These are phyloP conservation scores for Amylocarpus encephaloides DNA, from an alignment of 2,329 filamentous ascomycete species.

Conservation along the genomic window DNA sequence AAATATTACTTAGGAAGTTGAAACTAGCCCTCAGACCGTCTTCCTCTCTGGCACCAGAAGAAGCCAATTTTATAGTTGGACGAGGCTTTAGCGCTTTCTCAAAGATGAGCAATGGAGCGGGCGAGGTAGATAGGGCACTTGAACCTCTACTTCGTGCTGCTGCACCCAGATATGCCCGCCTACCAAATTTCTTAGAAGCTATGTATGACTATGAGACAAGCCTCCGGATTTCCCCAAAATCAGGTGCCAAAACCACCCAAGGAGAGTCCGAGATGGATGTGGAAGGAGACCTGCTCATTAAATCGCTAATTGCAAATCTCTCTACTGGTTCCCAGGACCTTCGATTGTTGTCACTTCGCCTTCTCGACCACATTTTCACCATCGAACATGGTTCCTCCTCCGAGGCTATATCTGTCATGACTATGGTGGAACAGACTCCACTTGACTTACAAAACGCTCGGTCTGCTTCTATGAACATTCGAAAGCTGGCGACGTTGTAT, in stretches of 20 bases:
- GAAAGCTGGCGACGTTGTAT: constrained; percentile 54
- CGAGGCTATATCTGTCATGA: constrained; percentile 55
- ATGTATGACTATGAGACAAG: constrained; percentile 48
- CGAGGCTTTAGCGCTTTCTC: constrained; percentile 70
- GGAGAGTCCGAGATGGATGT: constrained; percentile 35
- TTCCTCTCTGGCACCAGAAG: constrained; percentile 51
- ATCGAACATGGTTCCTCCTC: constrained; percentile 42
- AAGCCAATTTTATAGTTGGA: constrained; percentile 67
- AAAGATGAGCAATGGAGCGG: constrained; percentile 54
- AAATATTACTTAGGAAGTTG: constrained; percentile 59
- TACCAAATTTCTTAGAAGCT: constrained; percentile 59
- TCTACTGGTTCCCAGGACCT: constrained; percentile 68
- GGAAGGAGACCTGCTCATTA: constrained; percentile 55
- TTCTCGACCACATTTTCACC: constrained; percentile 58
- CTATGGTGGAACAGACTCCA: constrained; percentile 73
- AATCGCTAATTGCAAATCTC: constrained; percentile 65
- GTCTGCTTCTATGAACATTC: constrained; percentile 76
- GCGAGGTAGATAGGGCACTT: constrained; percentile 52
- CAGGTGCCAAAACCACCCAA: constrained; percentile 8
- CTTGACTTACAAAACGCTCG: constrained; percentile 71
- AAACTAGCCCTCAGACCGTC: constrained; percentile 58
- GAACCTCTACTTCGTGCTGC: constrained; percentile 60
- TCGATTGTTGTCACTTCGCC: constrained; percentile 63
- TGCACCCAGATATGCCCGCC: constrained; percentile 58
- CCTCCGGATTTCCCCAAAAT: constrained; percentile 18